Percentiles rank a stretch among this genome's conserved stretches.
Conservation (phyloP, 2,329 filamentous ascomycete species). For the Penicillium sp. region DNA sequence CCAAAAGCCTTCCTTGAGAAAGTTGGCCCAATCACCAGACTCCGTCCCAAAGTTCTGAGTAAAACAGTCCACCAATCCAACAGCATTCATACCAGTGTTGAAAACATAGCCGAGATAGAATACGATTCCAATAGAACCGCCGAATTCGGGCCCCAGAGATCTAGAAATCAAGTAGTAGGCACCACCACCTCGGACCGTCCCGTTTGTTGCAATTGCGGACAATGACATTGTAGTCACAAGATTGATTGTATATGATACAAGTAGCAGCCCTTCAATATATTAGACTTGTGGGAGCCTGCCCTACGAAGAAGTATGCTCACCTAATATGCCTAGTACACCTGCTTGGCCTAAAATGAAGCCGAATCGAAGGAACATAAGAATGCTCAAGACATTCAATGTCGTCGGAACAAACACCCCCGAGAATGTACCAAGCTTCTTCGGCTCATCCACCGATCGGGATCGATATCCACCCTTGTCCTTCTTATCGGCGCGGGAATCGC, state of each 20-base stretch:
- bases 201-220: slow-evolving; percentile 86
- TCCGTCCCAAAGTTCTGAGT: slow-evolving; percentile 67
- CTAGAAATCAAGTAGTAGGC: slow-evolving; percentile 88
- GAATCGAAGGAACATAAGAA: slow-evolving; percentile 89
- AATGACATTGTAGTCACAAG: slow-evolving; percentile 82
- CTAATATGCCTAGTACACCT: slow-evolving; percentile 75
- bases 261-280: slow-evolving; percentile 60
- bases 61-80: slow-evolving; percentile 80
- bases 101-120: slow-evolving; percentile 90
- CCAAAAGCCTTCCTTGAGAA: slow-evolving; percentile 71
- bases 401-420: slow-evolving; percentile 83
- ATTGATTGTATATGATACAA: slow-evolving; percentile 75
- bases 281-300: slow-evolving; percentile 17
- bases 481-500: slow-evolving; percentile 31
- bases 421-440: slow-evolving; percentile 70
- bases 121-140: slow-evolving; percentile 80
- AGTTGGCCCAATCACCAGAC: slow-evolving; percentile 57
- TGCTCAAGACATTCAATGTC: slow-evolving; percentile 84
- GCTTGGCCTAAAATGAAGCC: slow-evolving; percentile 79
- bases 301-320: slow-evolving; percentile 46
- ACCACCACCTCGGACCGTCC: slow-evolving; percentile 81
- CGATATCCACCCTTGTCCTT: slow-evolving; percentile 33
- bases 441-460: slow-evolving; percentile 28
- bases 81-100: slow-evolving; percentile 83
- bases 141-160: slow-evolving; percentile 82